Evolutionary conservation across 208 protist genomes (phyloP).

Genomic region (Trypanosomatidae sp.): DNA sequence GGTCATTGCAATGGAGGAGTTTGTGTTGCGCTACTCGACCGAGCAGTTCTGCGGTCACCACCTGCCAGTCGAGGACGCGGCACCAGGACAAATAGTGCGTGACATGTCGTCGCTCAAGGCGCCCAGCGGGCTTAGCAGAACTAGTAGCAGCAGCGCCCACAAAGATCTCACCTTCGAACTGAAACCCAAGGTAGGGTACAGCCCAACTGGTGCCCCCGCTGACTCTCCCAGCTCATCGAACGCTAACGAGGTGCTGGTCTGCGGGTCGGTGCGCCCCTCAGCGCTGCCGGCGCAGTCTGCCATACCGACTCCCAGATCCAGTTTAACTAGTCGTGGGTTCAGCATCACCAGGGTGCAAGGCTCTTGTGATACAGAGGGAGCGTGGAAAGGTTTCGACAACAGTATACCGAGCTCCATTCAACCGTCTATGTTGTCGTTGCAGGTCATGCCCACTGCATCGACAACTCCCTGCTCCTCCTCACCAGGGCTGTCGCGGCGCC

Average conservation of each 20-base stretch:
- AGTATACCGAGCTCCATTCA: slow-evolving; percentile 12
- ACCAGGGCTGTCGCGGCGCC: slow-evolving; percentile 2
- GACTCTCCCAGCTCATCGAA: neutral
- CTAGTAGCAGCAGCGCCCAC: neutral
- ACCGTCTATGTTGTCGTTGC: slow-evolving; percentile 13
- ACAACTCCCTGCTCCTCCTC: neutral
- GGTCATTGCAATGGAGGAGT: slow-evolving; percentile 26
- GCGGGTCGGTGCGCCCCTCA: neutral
- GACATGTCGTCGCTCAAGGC: neutral
- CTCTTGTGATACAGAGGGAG: neutral
- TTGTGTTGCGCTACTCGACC: slow-evolving; percentile 24
- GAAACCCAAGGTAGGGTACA: neutral
- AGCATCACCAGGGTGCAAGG: neutral
- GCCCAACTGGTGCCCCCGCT: neutral
- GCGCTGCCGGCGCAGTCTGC: slow-evolving; percentile 3
- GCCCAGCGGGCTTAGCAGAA: neutral
- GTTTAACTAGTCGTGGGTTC: neutral
- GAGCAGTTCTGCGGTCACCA: neutral
- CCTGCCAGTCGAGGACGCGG: neutral
- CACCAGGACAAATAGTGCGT: neutral
- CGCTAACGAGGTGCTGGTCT: slow-evolving; percentile 2
- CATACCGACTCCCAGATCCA: slow-evolving; percentile 7
- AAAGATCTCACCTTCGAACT: neutral
- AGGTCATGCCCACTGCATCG: slow-evolving; percentile 9
- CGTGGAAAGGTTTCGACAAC: neutral